Base-by-base conservation (phyloP, 148 eudicot genomes). In the Fagopyrum homotropicum region DNA sequence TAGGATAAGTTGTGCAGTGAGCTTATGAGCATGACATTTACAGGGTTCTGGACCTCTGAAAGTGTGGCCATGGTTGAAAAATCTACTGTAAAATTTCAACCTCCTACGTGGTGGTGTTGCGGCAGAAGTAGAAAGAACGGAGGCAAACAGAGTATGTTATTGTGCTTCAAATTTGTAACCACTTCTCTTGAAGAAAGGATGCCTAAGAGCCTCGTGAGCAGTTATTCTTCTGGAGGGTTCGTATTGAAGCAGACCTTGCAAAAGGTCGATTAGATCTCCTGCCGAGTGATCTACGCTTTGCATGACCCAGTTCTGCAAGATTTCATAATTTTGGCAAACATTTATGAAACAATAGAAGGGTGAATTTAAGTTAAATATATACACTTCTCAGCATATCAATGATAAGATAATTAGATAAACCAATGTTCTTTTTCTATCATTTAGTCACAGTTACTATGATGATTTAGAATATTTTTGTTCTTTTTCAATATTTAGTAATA, bases 281-380 rank as follows among this genome's bases (percentile, higher is more conserved):
- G 89, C 89, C 17, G 91, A 88, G 79, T 88, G 91, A 77, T 88
- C 89, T 30, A 88, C 91, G 60, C 85, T 87, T 51, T 84, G 88
- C 91, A 86, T 88, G 75, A 88, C 88, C 57, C 85, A 60, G 75
- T 84, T 88, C 91, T 86, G 89, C 26, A 46, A 48, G 16, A 72
- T 5, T 45, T 70, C 51, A 45, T 70, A 35, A 45, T 45, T 70
- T 45, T 70, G 73, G 50, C n/a, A 9, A 29, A 9, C 14, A 61
- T 4, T 15, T 52, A 57, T 7, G 1, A 17, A 57, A 57, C 63
- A 57, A 19, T 19, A 1, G 10, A 4, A 17, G n/a, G 22, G 8
- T 15, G 22, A n/a, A 55, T 15, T n/a, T 56, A 56, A 2, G 63
- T 17, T 22, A 57, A 57, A 7, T 7, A 57, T 57, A 57, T 1